These are phyloP conservation scores for Euphorbia corollata DNA, from an alignment of 441 rosid species.

Conservation along the genomic window DNA sequence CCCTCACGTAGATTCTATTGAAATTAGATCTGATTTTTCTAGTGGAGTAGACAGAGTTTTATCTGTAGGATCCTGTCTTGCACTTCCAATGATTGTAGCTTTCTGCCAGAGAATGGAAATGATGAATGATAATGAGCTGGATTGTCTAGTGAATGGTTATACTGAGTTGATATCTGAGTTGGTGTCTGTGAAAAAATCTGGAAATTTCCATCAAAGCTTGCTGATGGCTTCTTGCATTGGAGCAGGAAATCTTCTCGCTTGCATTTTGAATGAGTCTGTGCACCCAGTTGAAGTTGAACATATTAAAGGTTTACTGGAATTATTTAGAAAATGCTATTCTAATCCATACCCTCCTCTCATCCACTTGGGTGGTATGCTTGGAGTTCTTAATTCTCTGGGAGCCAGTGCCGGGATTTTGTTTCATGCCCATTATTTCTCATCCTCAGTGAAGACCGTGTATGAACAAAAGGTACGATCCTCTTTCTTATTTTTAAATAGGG, in stretches of 20 bases:
- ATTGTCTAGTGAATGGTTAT: slow-evolving; percentile 47
- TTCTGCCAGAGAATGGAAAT: slow-evolving; percentile 79
- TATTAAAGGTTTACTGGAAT: slow-evolving; percentile 46
- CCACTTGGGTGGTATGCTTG: slow-evolving; percentile 86
- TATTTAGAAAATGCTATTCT: slow-evolving; percentile 71
- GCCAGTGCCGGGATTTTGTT: slow-evolving; percentile 72
- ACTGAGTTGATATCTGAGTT: slow-evolving; percentile 63
- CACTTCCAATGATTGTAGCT: slow-evolving; percentile 61
- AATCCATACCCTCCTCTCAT: slow-evolving; percentile 48
- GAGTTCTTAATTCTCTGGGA: slow-evolving; percentile 75
- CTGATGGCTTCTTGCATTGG: slow-evolving; percentile 76
- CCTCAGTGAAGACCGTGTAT: slow-evolving; percentile 28
- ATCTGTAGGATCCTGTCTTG: slow-evolving; percentile 78
- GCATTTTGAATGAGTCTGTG: slow-evolving; percentile 64
- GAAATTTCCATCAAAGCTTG: slow-evolving; percentile 58
- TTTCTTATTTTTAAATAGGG: slow-evolving; percentile 12
- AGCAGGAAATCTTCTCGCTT: slow-evolving; percentile 70
- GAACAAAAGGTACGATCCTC: slow-evolving; percentile 40
- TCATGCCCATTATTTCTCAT: slow-evolving; percentile 36
- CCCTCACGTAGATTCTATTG: slow-evolving; percentile 42
- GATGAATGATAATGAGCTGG: slow-evolving; percentile 54
- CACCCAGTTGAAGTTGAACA: slow-evolving; percentile 51
- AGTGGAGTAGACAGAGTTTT: slow-evolving; percentile 39
- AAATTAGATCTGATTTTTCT: slow-evolving; percentile 28
- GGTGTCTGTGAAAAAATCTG: slow-evolving; percentile 48